Percentiles rank a stretch among this genome's conserved stretches.
phyloP scores from a whole-genome alignment of 306 rosid genomes.

The Citrullus colocynthis region DNA sequence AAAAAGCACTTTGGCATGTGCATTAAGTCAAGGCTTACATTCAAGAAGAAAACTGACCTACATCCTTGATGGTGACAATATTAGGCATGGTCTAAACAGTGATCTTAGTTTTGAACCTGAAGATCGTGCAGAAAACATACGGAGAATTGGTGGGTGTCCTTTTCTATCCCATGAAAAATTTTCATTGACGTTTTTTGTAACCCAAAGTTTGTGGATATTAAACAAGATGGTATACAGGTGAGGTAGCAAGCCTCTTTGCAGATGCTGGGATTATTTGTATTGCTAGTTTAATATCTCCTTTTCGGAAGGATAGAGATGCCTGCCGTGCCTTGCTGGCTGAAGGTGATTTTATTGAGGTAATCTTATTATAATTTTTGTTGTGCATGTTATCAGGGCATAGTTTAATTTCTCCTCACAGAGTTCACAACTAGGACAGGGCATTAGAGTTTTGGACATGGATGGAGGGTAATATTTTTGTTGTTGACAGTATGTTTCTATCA shows the following conservation, averaged over 20 bases:
- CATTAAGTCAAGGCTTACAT: constrained; percentile 72
- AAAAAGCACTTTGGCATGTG: constrained; percentile 92
- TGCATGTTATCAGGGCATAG: constrained; percentile 2
- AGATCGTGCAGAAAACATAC: constrained; percentile 88
- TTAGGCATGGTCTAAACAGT: constrained; percentile 83
- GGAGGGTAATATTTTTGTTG: background rate
- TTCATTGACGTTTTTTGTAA: background rate
- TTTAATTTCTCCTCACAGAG: background rate
- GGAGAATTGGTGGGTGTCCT: constrained; percentile 64
- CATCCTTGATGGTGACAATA: constrained; percentile 92
- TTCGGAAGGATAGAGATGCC: constrained; percentile 72
- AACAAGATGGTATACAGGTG: constrained; percentile 36
- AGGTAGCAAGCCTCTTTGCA: constrained; percentile 94
- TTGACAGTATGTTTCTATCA: constrained; percentile 8
- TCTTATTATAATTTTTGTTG: constrained; percentile 5
- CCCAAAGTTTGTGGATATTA: background rate
- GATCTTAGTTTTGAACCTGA: constrained; percentile 83
- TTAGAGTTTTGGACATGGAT: background rate
- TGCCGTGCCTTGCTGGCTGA: constrained; percentile 73
- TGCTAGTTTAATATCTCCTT: constrained; percentile 90
- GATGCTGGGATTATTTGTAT: constrained; percentile 95
- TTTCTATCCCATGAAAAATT: background rate
- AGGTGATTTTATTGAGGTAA: constrained; percentile 86
- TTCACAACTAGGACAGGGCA: background rate
- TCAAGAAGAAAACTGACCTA: constrained; percentile 62